Conservation (phyloP, 164 flowering plant genomes). For the Vitis rupestris region DNA sequence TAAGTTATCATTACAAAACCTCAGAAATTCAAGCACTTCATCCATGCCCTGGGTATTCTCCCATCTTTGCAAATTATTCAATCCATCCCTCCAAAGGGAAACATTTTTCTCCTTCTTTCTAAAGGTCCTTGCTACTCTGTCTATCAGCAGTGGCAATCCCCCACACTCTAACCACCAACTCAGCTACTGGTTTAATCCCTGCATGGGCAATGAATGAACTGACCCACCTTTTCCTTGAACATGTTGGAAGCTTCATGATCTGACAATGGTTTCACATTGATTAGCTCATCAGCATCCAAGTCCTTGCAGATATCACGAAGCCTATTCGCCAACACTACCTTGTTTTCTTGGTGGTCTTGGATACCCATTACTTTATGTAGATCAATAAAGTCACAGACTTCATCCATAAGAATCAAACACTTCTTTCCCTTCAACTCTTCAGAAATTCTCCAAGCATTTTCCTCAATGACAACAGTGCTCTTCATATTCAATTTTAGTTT, state of each 20-base stretch:
- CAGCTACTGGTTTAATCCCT: slow-evolving; percentile 6
- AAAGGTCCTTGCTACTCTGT: slow-evolving; percentile 6
- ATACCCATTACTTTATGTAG: slow-evolving; percentile 12
- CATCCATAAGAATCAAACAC: slow-evolving; percentile 18
- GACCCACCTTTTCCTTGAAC: slow-evolving; percentile 9
- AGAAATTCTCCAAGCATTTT: background rate
- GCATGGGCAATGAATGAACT: background rate
- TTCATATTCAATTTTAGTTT: background rate
- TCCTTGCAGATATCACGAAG: background rate
- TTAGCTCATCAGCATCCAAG: slow-evolving; percentile 5
- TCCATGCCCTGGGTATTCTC: slow-evolving; percentile 9
- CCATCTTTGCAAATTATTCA: background rate
- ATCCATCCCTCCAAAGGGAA: slow-evolving; percentile 6
- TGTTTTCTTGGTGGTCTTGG: background rate
- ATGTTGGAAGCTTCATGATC: slow-evolving; percentile 4
- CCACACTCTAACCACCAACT: slow-evolving; percentile 1
- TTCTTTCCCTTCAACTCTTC: background rate
- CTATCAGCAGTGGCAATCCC: slow-evolving; percentile 4
- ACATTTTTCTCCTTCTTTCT: background rate
- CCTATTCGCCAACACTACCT: slow-evolving; percentile 12
- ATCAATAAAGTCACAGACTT: slow-evolving; percentile 3
- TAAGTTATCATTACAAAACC: slow-evolving; percentile 5
- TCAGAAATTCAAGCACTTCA: slow-evolving; percentile 5
- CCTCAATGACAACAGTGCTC: background rate
- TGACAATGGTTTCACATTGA: slow-evolving; percentile 9